Evolutionary conservation across 2,329 filamentous ascomycete genomes (phyloP).

Genomic region (Macrophomina pseudophaseolina): DNA sequence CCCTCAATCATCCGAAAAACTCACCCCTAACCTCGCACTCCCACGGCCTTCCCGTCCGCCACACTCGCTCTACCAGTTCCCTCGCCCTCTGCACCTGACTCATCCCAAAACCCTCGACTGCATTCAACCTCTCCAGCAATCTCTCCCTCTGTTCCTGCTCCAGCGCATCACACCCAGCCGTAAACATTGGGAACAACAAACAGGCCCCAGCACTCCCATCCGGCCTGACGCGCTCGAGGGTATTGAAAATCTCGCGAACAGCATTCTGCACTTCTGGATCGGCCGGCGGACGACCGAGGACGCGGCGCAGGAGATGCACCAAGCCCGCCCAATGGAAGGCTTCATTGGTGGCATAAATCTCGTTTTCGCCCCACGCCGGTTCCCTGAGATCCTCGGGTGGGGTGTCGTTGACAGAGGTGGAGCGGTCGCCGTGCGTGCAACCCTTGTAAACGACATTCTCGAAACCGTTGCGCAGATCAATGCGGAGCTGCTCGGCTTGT

Average conservation of each 20-base stretch:
- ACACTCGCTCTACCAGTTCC: slow-evolving; percentile 70
- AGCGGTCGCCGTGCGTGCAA: slow-evolving; percentile 41
- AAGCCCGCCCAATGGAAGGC: slow-evolving; percentile 53
- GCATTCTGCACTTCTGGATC: slow-evolving; percentile 67
- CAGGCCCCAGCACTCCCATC: slow-evolving; percentile 77
- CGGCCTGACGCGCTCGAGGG: slow-evolving; percentile 65
- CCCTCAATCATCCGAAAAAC: slow-evolving; percentile 63
- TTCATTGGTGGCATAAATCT: slow-evolving; percentile 26
- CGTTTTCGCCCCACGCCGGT: slow-evolving; percentile 59
- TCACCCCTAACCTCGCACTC: slow-evolving; percentile 69
- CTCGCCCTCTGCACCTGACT: slow-evolving; percentile 70
- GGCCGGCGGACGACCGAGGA: slow-evolving; percentile 64
- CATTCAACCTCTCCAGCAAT: slow-evolving; percentile 69
- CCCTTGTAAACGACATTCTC: slow-evolving; percentile 48
- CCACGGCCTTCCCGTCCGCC: slow-evolving; percentile 71
- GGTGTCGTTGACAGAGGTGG: slow-evolving; percentile 37
- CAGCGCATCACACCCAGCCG: slow-evolving; percentile 75
- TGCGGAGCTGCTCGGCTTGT: slow-evolving; percentile 64
- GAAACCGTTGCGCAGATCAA: slow-evolving; percentile 64
- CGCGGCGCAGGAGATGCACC: slow-evolving; percentile 75
- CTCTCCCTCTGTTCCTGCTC: slow-evolving; percentile 61
- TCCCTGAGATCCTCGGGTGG: slow-evolving; percentile 33
- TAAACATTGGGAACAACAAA: slow-evolving; percentile 80
- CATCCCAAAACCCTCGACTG: slow-evolving; percentile 75
- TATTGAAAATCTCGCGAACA: slow-evolving; percentile 66